A percentile compares a stretch with the other conserved stretches of the same genome.
phyloP scores from a whole-genome alignment of 306 rosid species.

The Quercus suber region DNA sequence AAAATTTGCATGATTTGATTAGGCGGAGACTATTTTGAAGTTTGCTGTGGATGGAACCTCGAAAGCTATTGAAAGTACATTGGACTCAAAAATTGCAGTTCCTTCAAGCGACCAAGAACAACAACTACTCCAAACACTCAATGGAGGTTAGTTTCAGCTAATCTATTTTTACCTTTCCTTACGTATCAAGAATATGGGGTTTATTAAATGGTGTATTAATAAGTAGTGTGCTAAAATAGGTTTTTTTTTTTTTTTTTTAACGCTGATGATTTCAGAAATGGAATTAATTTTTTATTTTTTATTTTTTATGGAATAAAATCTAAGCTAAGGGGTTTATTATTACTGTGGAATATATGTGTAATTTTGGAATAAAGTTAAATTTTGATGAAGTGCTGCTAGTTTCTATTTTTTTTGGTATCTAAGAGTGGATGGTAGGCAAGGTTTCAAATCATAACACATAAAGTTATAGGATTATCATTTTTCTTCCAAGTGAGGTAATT shows the following conservation, averaged over 20 bases:
- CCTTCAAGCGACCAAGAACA: constrained; percentile 10
- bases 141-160: constrained; percentile 15
- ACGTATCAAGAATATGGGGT: no score
- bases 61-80: neutral
- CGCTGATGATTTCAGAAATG: no score
- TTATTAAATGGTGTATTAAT: no score
- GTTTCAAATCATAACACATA: neutral
- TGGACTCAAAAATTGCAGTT: constrained; percentile 8
- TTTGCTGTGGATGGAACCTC: constrained; percentile 24
- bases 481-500: neutral
- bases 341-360: neutral
- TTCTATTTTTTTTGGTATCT: neutral
- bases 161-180: no score
- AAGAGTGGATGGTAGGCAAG: neutral
- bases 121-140: constrained; percentile 16
- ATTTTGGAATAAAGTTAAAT: neutral
- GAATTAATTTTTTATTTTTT: no score
- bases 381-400: neutral
- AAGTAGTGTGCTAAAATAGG: no score
- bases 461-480: neutral
- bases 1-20: neutral
- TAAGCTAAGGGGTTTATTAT: no score
- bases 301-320: no score
- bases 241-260: no score
- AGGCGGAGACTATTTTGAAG: constrained; percentile 42